Evolutionary conservation across 2,329 filamentous ascomycete species (phyloP).

Genomic region (Fusarium falciforme): DNA sequence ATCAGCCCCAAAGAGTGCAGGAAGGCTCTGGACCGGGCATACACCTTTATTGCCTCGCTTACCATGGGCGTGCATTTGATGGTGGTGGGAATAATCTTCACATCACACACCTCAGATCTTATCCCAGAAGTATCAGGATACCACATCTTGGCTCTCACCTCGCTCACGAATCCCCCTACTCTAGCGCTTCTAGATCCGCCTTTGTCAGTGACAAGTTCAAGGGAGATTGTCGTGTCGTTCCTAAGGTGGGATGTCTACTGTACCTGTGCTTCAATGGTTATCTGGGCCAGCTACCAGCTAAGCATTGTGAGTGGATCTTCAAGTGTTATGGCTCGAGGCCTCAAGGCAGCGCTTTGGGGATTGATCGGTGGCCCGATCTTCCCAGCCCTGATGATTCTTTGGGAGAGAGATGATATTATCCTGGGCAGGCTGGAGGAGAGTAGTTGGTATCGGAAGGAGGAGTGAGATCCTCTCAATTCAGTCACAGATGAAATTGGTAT

Average conservation of each 20-base stretch:
- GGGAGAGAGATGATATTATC: conserved; percentile 22
- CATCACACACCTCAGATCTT: not conserved
- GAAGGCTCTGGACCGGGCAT: conserved; percentile 1
- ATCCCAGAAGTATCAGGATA: conserved; percentile 10
- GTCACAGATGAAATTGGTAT: not conserved
- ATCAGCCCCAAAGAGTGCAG: not conserved
- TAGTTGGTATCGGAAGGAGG: not conserved
- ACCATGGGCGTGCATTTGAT: conserved; percentile 8
- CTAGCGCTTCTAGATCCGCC: conserved; percentile 23
- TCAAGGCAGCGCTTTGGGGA: not conserved
- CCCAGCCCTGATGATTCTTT: conserved; percentile 30
- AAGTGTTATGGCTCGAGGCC: not conserved
- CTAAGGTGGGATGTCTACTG: conserved; percentile 39
- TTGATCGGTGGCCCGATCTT: conserved; percentile 31
- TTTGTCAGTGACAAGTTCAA: conserved; percentile 1
- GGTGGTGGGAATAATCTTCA: conserved; percentile 17
- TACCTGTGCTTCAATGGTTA: conserved; percentile 24
- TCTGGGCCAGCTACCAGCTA: conserved; percentile 33
- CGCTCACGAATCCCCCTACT: conserved; percentile 21
- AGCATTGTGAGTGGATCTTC: not conserved
- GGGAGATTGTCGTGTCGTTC: conserved; percentile 34
- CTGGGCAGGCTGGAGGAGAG: conserved; percentile 1
- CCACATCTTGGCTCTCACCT: conserved; percentile 29
- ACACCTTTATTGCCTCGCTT: conserved; percentile 15
- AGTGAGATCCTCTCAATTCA: not conserved